phyloP scores from a whole-genome alignment of 306 rosid genomes.

The Malus fusca region DNA sequence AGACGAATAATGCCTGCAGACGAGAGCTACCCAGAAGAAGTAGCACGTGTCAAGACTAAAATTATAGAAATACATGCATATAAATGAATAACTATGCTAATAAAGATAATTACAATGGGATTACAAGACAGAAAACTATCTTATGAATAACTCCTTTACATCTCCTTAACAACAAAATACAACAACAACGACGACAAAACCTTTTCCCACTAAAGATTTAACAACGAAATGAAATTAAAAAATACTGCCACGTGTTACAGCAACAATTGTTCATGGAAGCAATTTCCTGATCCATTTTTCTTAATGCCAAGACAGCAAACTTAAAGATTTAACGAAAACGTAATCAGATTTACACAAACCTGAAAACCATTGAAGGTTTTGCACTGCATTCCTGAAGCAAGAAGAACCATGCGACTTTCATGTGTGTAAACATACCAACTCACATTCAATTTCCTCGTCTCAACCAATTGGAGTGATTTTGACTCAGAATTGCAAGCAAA shows the following conservation, averaged over 20 bases:
- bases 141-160: not conserved
- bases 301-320: not conserved
- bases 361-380: conserved; percentile 92
- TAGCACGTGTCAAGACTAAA: conserved; percentile 24
- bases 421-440: conserved; percentile 93
- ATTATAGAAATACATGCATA: not conserved
- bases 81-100: conserved; percentile 3
- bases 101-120: conserved; percentile 5
- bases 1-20: conserved; percentile 87
- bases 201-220: too few species aligned
- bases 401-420: conserved; percentile 97
- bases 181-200: too few species aligned
- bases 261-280: not conserved
- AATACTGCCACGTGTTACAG: not conserved
- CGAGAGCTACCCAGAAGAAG: conserved; percentile 61
- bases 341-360: conserved; percentile 36
- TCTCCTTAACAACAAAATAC: not conserved
- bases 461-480: conserved; percentile 73
- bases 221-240: too few species aligned
- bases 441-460: conserved; percentile 72
- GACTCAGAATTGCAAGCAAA: conserved; percentile 57
- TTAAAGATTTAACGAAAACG: not conserved
- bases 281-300: not conserved
- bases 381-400: conserved; percentile 99
- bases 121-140: not conserved